phyloP scores from a whole-genome alignment of 805 yeast species.

The Spathaspora arborariae region DNA sequence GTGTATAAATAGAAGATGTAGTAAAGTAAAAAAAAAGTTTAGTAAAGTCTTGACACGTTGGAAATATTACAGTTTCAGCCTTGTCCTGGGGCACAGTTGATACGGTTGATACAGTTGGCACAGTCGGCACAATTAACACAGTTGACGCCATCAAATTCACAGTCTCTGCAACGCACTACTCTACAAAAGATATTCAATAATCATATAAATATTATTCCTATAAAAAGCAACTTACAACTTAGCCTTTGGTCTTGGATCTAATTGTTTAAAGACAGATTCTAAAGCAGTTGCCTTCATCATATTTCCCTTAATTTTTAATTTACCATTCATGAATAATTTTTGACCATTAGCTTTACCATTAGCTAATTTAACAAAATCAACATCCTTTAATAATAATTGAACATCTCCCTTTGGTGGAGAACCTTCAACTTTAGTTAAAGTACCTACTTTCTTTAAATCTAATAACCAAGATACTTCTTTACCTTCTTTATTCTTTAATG shows the following conservation, averaged over 20 bases:
- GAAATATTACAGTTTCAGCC: no score
- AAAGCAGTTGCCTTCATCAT: constrained; percentile 84
- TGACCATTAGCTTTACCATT: constrained; percentile 82
- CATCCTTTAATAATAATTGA: constrained; percentile 60
- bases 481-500: constrained; percentile 59
- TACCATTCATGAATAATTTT: constrained; percentile 78
- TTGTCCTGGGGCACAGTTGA: no score
- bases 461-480: constrained; percentile 61
- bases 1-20: no score
- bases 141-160: no score
- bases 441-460: constrained; percentile 62
- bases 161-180: no score
- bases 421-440: constrained; percentile 37
- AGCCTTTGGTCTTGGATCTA: constrained; percentile 37
- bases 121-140: no score
- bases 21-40: no score
- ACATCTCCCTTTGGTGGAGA: constrained; percentile 57
- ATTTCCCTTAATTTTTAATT: constrained; percentile 83
- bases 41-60: no score
- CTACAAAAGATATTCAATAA: no score
- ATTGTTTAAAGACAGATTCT: constrained; percentile 59
- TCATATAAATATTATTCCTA: background rate
- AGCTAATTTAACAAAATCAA: constrained; percentile 67
- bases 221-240: constrained; percentile 25
- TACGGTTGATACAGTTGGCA: no score